These are phyloP conservation scores for Chlorella sorokiniana DNA, from an alignment of 139 green algal species.

Conservation along the genomic window DNA sequence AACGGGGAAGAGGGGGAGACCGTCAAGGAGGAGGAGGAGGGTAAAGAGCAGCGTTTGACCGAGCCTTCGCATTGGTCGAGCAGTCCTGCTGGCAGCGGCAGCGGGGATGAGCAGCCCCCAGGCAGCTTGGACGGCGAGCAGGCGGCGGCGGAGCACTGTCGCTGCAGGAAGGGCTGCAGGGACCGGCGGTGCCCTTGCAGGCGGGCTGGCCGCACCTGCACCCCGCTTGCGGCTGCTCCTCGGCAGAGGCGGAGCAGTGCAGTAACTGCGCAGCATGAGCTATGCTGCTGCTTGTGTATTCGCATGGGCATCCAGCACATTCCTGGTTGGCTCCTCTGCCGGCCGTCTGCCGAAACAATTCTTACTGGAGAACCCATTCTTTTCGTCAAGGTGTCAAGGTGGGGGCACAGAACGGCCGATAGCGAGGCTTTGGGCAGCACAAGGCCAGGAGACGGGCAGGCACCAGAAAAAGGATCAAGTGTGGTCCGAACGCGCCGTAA, in stretches of 20 bases:
- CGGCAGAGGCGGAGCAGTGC: neutral
- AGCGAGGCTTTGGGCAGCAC: no score
- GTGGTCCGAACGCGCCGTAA: no score
- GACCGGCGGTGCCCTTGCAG: neutral
- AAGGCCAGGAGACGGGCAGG: no score
- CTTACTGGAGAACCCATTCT: no score
- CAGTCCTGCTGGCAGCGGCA: neutral
- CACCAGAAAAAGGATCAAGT: no score
- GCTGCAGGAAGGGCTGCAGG: neutral
- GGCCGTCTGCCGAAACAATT: no score
- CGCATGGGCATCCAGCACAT: neutral
- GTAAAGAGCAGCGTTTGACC: neutral
- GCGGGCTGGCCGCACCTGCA: neutral
- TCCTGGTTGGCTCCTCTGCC: no score
- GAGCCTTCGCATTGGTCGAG: no score
- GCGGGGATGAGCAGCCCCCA: neutral
- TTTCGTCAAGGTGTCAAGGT: no score
- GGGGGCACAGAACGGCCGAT: no score
- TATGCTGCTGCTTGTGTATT: neutral
- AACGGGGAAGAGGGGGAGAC: no score
- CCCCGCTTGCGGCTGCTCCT: neutral
- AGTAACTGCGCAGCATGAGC: neutral
- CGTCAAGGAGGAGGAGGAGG: neutral
- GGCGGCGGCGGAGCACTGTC: neutral
- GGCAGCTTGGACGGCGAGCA: neutral